Evolutionary conservation across 345 rosid genomes (phyloP).

Genomic region (Anastatica hierochuntica): DNA sequence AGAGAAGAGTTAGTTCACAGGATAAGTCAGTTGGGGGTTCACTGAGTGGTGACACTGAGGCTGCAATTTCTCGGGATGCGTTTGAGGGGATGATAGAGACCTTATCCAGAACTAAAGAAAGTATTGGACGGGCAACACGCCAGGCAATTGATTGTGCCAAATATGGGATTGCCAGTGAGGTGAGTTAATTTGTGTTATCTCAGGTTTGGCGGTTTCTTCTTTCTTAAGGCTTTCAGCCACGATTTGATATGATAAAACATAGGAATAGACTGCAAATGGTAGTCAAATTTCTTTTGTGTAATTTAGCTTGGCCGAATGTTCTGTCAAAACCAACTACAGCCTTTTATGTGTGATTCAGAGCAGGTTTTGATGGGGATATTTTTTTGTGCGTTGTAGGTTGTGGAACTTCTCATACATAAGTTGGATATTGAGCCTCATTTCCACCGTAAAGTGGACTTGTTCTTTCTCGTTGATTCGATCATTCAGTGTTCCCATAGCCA

Average conservation of each 20-base stretch:
- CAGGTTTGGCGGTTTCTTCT: background rate
- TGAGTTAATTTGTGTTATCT: slow-evolving; percentile 22
- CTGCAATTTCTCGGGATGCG: slow-evolving; percentile 91
- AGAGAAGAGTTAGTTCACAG: slow-evolving; percentile 52
- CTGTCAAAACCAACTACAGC: too few relatives aligned
- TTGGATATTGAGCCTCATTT: too few relatives aligned
- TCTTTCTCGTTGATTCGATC: too few relatives aligned
- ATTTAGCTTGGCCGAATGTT: too few relatives aligned
- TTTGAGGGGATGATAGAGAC: slow-evolving; percentile 99
- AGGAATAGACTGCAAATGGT: background rate
- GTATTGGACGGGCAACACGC: slow-evolving; percentile 95
- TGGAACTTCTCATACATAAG: too few relatives aligned
- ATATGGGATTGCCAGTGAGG: slow-evolving; percentile 92
- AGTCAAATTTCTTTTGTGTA: too few relatives aligned
- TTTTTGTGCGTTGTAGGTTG: slow-evolving; percentile 51
- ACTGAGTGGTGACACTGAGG: slow-evolving; percentile 78
- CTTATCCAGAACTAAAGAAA: slow-evolving; percentile 89
- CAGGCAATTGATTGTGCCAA: slow-evolving; percentile 94
- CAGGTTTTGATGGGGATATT: background rate
- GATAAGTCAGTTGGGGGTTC: slow-evolving; percentile 52
- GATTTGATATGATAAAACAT: too few relatives aligned
- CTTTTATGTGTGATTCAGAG: too few relatives aligned
- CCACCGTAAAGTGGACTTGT: too few relatives aligned
- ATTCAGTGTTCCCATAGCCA: too few relatives aligned
- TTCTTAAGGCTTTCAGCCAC: background rate